Evolutionary conservation across 257 asterid species (phyloP), one percentile per base, ranked within the genome.

Genomic region (Mentha longifolia): DNA sequence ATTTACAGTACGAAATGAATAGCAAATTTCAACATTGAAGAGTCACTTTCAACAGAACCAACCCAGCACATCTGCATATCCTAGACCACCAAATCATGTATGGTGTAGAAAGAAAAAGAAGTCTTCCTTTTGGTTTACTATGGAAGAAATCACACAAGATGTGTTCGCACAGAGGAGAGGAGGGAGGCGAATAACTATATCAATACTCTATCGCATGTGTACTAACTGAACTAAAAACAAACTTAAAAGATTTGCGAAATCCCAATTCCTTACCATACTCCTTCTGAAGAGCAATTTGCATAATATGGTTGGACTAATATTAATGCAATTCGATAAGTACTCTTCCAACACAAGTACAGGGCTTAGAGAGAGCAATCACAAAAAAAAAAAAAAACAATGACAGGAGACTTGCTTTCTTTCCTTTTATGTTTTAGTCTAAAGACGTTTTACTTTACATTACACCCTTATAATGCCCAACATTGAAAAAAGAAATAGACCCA

Each of bases 1-100:
- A 77, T 13, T 56, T 42, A 60, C 19, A 55, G 35, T 51, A 35
- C 49, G 30, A 64, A 10, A 42, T 52, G 68, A 51, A 69, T 52
- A 16, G 56, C 49, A 75, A 66, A 42, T 20, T 22, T 28, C 49
- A 47, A 62, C 57, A 50, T 49, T 64, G 17, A 42, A 43, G n/a
- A n/a, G n/a, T n/a, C 22, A 59, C 25, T 20, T 46, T 51, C 46
- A 19, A 31, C 13, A 50, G 35, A n/a, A 65, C 28, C 35, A 62
- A 31, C 6, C 17, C 17, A 20, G 65, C n/a, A 59, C 35, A 72
- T 45, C 31, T 42, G 41, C 15, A 46, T 22, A 22, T 9, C 16
- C 35, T 41, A 12, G 39, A 19, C 49, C 68, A 61, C 16, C 22
- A 25, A 68, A 68, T 43, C 70, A 6, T 33, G n/a, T 45, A 67